Base-by-base conservation (phyloP, 495 filamentous ascomycete species). In the Xylona heveae region DNA sequence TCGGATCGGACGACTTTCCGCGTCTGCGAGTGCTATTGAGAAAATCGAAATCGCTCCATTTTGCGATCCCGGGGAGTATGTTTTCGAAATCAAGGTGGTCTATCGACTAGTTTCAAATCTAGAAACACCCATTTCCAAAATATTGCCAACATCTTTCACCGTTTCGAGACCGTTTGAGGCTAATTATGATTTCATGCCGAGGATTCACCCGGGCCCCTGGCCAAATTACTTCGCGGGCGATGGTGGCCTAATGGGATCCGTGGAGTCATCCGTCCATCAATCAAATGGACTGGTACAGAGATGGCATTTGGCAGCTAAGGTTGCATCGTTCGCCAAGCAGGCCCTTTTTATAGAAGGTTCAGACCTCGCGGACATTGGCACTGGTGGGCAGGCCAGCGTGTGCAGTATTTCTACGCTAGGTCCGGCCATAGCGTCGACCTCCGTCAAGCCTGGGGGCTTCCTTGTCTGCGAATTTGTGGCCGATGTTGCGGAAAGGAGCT, bases 141-240 rank as follows among this genome's bases (percentile, higher is more conserved):
- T 64, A 1, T 45, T 70, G 4, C 55, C 62, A 0, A 63, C 71
- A 13, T 68, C 71, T 9, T 44, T 99, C 9, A 63, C 71, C 10
- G 61, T 94, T 33, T 61, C 78, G 32, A 70, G 67, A 22, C 81
- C 88, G 5, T 92, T 95, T 39, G 80, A 91, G 52, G 76, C 81
- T 5, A 80, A 71, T 40, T 92, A 83, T 42, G 78, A 84, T 32
- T 74, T 92, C 41, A 57, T 67, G 2, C 81, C 88, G 9, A 66
- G 71, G 3, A 48, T 91, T 4, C 71, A 93, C 53, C 57, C 66
- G 1, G 69, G 73, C 31, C 61, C 64, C 6, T 95, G 85, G 85
- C 85, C 90, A 5, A 77, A 70, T 41, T 74, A 81, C 45, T 94
- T 95, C 46, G 57, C 64, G 4, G 0, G 51, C 54, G 6, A 28